These are phyloP conservation scores for Taiozyma sp. DNA, from an alignment of 1,139 yeast genomes.

Conservation along the genomic window DNA sequence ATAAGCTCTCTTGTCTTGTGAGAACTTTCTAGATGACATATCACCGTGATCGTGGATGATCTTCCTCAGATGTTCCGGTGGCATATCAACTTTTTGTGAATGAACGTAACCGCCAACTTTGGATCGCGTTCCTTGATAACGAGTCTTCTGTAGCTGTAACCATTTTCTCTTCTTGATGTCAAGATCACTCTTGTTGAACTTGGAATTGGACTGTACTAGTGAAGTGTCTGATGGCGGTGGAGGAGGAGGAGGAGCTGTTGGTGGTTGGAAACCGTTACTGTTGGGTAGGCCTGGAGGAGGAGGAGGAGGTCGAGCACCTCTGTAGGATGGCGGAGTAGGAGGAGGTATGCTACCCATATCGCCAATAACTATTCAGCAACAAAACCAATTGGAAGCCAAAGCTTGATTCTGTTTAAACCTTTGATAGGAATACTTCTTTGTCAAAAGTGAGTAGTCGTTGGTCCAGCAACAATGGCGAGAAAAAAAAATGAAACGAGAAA, in stretches of 20 bases:
- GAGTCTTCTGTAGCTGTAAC: conserved; percentile 59
- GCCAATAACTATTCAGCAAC: background rate
- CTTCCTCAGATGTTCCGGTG: conserved; percentile 89
- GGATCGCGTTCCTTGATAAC: conserved; percentile 33
- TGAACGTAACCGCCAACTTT: conserved; percentile 38
- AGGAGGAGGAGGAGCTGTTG: conserved; percentile 18
- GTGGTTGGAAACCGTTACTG: no score
- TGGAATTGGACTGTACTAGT: conserved; percentile 3
- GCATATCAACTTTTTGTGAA: conserved; percentile 77
- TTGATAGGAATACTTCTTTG: background rate
- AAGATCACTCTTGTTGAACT: conserved; percentile 25
- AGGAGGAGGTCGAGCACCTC: conserved; percentile 16
- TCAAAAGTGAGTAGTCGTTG: background rate
- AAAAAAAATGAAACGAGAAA: background rate
- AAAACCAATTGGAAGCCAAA: background rate
- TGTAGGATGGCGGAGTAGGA: conserved; percentile 10
- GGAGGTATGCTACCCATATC: conserved; percentile 7
- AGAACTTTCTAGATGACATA: conserved; percentile 71
- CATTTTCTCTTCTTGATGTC: conserved; percentile 52
- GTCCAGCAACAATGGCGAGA: background rate
- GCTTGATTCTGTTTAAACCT: background rate
- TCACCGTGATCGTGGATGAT: conserved; percentile 85
- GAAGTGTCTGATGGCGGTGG: conserved; percentile 25
- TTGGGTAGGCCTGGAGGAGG: no score
- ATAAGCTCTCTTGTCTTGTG: conserved; percentile 86